Conservation (phyloP, 2,329 filamentous ascomycete genomes). For the Alternaria incomplexa region DNA sequence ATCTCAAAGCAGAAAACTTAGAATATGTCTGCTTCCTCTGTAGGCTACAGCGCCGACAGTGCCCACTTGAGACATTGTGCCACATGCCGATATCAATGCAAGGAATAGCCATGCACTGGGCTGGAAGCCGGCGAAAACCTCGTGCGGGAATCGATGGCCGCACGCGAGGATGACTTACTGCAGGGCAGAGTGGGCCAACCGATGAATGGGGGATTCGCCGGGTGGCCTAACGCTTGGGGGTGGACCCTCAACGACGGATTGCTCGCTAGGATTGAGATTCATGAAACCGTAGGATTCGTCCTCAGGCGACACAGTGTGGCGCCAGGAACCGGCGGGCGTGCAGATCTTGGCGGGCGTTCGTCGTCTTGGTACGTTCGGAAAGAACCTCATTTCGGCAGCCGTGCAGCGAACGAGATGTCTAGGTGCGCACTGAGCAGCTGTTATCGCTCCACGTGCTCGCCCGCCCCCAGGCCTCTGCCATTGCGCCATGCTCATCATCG, state of each 20-base stretch:
- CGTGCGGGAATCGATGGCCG: conserved; percentile 1
- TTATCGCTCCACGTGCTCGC: background rate
- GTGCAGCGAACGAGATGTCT: background rate
- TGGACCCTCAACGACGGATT: background rate
- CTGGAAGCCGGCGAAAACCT: conserved; percentile 1
- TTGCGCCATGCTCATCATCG: background rate
- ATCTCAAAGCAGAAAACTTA: conserved; percentile 2
- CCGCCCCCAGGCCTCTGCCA: background rate
- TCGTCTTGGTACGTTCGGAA: background rate
- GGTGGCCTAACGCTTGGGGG: background rate
- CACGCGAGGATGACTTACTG: background rate
- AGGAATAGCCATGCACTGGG: conserved; percentile 5
- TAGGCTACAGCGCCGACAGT: conserved; percentile 2
- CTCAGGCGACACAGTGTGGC: background rate
- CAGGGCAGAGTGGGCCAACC: conserved; percentile 5
- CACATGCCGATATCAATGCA: background rate
- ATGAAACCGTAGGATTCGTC: background rate
- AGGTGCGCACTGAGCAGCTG: background rate
- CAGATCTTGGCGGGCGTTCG: background rate
- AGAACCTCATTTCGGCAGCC: background rate
- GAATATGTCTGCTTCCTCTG: background rate
- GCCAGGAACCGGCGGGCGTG: background rate
- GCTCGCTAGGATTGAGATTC: background rate
- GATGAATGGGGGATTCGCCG: conserved; percentile 1
- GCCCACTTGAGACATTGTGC: conserved; percentile 1